Evolutionary conservation across 192 early-diverging fungal species (phyloP).

Genomic region (Backusella circina): DNA sequence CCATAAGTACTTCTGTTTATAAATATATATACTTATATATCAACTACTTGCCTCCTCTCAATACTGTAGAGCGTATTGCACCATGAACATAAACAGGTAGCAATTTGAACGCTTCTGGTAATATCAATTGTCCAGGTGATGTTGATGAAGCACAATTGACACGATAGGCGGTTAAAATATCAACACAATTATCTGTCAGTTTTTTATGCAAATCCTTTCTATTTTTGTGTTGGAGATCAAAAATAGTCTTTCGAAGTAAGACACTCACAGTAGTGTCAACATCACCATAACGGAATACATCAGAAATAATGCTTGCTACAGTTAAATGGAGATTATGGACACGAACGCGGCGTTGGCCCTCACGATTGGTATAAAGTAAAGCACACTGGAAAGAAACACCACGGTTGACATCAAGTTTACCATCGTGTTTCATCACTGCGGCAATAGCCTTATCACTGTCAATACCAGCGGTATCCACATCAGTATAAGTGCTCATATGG

Average conservation of each 20-base stretch:
- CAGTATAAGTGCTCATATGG: conserved; percentile 91
- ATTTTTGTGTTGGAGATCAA: conserved; percentile 25
- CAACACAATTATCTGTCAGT: conserved; percentile 84
- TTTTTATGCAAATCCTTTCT: conserved; percentile 72
- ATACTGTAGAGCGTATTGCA: conserved; percentile 77
- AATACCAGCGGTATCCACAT: conserved; percentile 90
- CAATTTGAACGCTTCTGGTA: conserved; percentile 95
- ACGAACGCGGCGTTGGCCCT: conserved; percentile 87
- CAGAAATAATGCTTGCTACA: conserved; percentile 73
- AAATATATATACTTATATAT: background rate
- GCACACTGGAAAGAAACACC: conserved; percentile 94
- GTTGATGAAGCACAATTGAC: conserved; percentile 89
- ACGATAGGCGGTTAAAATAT: conserved; percentile 88
- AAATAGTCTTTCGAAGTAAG: conserved; percentile 64
- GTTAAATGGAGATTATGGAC: conserved; percentile 85
- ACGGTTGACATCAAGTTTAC: conserved; percentile 82
- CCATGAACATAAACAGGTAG: conserved; percentile 85
- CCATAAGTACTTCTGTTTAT: background rate
- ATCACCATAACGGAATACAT: conserved; percentile 89
- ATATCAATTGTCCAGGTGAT: conserved; percentile 91
- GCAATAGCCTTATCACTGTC: conserved; percentile 86
- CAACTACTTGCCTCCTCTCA: conserved; percentile 61
- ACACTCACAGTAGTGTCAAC: conserved; percentile 90
- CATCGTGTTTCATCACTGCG: conserved; percentile 86
- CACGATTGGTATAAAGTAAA: conserved; percentile 90